Conservation (phyloP, 148 eudicot species). For the Rhododendron simsii region DNA sequence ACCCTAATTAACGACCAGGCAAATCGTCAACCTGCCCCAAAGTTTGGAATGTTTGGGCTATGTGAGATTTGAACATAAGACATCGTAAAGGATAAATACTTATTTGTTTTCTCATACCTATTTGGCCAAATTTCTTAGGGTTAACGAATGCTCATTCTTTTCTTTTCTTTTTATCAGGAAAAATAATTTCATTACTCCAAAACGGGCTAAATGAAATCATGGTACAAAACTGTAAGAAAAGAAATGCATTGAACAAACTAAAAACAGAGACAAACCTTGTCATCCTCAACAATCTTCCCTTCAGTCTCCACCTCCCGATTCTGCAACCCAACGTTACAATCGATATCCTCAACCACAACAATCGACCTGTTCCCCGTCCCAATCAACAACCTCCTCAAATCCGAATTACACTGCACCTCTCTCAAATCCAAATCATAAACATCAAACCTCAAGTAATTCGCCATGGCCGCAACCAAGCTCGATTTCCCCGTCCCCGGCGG, state of each 20-base stretch:
- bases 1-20: no score
- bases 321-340: constrained; percentile 39
- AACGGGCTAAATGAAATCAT: no score
- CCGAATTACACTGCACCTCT: constrained; percentile 48
- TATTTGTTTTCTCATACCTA: no score
- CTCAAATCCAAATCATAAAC: constrained; percentile 47
- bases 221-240: no score
- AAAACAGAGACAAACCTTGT: constrained; percentile 30
- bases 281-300: constrained; percentile 23
- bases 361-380: constrained; percentile 34
- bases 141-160: not conserved
- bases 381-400: constrained; percentile 45
- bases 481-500: constrained; percentile 52
- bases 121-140: not conserved
- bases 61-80: no score
- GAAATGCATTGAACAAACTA: not conserved
- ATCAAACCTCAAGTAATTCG: constrained; percentile 40
- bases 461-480: constrained; percentile 44
- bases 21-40: no score
- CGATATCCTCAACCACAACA: constrained; percentile 47
- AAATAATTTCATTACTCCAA: no score
- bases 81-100: no score
- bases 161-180: no score
- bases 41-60: no score
- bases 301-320: constrained; percentile 19